Base-by-base conservation (phyloP, 2,329 filamentous ascomycete genomes). In the Exophiala viscosa region DNA sequence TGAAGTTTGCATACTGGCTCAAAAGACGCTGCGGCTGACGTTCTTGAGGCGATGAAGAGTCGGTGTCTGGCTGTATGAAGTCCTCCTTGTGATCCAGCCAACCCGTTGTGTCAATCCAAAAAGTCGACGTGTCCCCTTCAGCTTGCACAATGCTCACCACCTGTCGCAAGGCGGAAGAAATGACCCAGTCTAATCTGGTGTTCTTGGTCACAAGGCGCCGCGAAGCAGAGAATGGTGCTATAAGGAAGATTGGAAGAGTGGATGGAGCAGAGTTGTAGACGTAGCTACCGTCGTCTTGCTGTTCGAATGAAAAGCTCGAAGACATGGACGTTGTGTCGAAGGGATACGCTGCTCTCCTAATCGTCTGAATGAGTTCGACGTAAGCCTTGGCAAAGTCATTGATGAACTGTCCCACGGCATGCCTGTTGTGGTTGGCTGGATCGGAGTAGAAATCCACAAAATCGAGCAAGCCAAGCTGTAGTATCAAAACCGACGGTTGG, bases 81-180 rank as follows among this genome's bases (percentile, higher is more conserved):
- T 60, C 59, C 6, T 14, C 11, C 14, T 44, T 20, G 17, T 61
- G 61, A 28, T 70, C 62, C 7, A 72, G 59, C 69, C 70, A 72
- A 10, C 69, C 69, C 4, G 68, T 68, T 5, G 69, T 73, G 52
- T 72, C 70, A 23, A 73, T 64, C 68, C 69, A 70, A 49, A 67
- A 70, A 2, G 69, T 62, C 2, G 62, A 59, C 18, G 60, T 65
- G 49, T 71, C 70, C 3, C 70, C 69, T 6, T 70, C 63, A 13
- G 55, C 61, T 34, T 65, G 63, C 36, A 72, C 53, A 17, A 62
- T 61, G 38, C 66, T 59, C 11, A 69, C 68, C 3, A 68, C 65
- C 14, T 50, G 47, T 3, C 43, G 40, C 18, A 55, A 34, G 14
- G 48, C 55, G 23, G 50, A 39, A 6, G 50, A 48, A 15, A 57